phyloP scores from a whole-genome alignment of 176 grass and related monocot species.

The Ananas comosus region DNA sequence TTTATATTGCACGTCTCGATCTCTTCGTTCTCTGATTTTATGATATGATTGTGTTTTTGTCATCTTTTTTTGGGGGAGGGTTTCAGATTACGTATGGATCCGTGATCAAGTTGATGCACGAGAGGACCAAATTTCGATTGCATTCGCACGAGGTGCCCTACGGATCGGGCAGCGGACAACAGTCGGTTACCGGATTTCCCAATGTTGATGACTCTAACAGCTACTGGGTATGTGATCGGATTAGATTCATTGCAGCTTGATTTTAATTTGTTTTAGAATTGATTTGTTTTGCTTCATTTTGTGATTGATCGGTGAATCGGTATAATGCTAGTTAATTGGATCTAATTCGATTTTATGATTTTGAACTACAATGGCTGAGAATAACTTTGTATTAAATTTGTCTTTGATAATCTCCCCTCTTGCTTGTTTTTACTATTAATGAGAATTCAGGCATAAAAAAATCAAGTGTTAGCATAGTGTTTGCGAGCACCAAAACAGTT shows the following conservation, averaged over 20 bases:
- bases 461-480: too few species aligned
- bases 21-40: not conserved
- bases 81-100: conserved; percentile 66
- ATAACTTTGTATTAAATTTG: too few species aligned
- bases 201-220: conserved; percentile 73
- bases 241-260: not conserved
- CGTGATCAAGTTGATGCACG: conserved; percentile 61
- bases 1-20: not conserved
- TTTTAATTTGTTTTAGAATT: not conserved
- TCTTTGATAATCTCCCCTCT: too few species aligned
- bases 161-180: conserved; percentile 75
- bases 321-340: not conserved
- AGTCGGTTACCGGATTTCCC: conserved; percentile 71
- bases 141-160: conserved; percentile 84
- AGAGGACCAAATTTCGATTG: conserved; percentile 56
- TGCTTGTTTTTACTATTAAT: too few species aligned
- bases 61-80: not conserved
- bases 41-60: not conserved
- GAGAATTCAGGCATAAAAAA: too few species aligned
- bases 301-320: not conserved
- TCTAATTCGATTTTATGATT: not conserved
- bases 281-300: not conserved
- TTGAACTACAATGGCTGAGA: not conserved
- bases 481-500: too few species aligned
- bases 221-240: conserved; percentile 48